phyloP scores from a whole-genome alignment of 345 rosid genomes.

The Heritiera fomes region DNA sequence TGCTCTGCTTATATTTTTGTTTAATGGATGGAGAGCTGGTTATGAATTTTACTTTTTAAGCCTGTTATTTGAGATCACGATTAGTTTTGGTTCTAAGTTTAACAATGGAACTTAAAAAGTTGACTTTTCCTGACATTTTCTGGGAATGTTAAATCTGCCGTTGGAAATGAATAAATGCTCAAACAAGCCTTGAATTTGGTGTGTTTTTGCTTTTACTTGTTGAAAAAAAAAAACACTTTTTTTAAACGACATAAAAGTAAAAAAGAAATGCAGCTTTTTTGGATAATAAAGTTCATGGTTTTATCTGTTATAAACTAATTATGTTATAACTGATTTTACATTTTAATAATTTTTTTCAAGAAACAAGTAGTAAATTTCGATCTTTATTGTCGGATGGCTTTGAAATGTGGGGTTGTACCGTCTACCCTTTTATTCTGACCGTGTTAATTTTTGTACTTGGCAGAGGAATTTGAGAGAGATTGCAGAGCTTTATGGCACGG shows the following conservation, averaged over 20 bases:
- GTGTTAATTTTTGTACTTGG: conserved; percentile 8
- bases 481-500: conserved; percentile 69
- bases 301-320: background rate
- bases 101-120: background rate
- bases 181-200: background rate
- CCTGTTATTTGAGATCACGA: background rate
- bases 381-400: background rate
- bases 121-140: background rate
- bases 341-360: background rate
- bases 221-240: background rate
- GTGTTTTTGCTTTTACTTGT: background rate
- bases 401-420: background rate
- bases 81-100: background rate
- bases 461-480: conserved; percentile 86
- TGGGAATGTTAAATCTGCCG: background rate
- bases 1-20: background rate
- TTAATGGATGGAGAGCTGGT: background rate
- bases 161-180: background rate
- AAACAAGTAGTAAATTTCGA: background rate
- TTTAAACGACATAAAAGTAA: too few relatives aligned
- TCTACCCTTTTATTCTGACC: conserved; percentile 9
- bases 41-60: background rate
- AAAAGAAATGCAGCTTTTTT: background rate
- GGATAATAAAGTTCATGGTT: conserved; percentile 1
- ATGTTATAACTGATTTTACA: background rate